A percentile compares a stretch with the other conserved stretches of the same genome.
Conservation (phyloP, 108 stramenopile species). For the Pseudonitzschia multiseries region DNA sequence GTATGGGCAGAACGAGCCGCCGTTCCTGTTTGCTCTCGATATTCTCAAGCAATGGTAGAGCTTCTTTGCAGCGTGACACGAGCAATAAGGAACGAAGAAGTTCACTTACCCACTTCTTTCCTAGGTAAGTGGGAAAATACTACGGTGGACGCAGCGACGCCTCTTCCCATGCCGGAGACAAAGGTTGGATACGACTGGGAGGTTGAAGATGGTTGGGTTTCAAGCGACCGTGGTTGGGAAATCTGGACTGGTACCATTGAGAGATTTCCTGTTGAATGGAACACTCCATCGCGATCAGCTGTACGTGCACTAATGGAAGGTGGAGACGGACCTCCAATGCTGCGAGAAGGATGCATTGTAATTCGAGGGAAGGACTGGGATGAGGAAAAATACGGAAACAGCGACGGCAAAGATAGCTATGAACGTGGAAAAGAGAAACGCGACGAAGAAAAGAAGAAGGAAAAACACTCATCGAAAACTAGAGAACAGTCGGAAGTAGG, state of each 20-base stretch:
- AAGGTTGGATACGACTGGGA: conserved; percentile 44
- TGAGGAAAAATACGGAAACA: conserved; percentile 39
- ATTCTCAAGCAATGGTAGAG: conserved; percentile 79
- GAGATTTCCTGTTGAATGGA: conserved; percentile 68
- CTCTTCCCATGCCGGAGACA: conserved; percentile 23
- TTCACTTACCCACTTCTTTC: conserved; percentile 25
- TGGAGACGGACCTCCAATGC: conserved; percentile 85
- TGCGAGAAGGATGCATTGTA: conserved; percentile 71
- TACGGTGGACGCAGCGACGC: conserved; percentile 70
- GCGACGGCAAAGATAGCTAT: conserved; percentile 74
- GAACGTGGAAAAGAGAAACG: conserved; percentile 67
- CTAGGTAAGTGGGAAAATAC: conserved; percentile 31
- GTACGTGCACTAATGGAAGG: conserved; percentile 82
- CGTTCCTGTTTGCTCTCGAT: conserved; percentile 78
- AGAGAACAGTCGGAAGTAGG: conserved; percentile 24
- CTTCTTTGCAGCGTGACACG: conserved; percentile 57
- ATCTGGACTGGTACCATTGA: conserved; percentile 66
- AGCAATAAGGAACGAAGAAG: conserved; percentile 5
- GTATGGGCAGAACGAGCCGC: conserved; percentile 87
- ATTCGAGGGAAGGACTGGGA: conserved; percentile 78
- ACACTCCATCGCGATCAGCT: conserved; percentile 57
- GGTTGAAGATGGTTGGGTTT: conserved; percentile 68
- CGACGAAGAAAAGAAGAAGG: conserved; percentile 44
- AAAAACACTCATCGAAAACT: conserved; percentile 22
- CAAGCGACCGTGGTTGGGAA: conserved; percentile 64